phyloP scores from a whole-genome alignment of 1,284 basidiomycete genomes.

The Cronartium quercuum region DNA sequence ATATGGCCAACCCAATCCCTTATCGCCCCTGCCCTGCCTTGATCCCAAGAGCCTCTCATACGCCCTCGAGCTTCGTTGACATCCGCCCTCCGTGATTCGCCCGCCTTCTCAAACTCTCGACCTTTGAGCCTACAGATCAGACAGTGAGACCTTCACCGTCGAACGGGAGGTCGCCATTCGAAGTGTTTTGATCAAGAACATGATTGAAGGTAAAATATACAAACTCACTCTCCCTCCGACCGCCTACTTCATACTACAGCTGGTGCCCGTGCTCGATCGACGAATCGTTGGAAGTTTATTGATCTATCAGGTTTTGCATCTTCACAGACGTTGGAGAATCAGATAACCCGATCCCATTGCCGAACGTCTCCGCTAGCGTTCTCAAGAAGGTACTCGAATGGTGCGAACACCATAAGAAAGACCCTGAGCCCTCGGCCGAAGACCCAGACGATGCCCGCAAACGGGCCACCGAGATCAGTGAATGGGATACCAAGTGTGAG shows the following conservation, averaged over 20 bases:
- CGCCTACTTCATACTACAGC: not conserved
- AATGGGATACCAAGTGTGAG: constrained; percentile 85
- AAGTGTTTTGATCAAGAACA: constrained; percentile 95
- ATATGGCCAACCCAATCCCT: not conserved
- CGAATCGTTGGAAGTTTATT: not conserved
- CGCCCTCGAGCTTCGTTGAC: too few species aligned
- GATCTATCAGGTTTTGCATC: constrained; percentile 5
- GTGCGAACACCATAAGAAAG: constrained; percentile 96
- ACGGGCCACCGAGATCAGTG: constrained; percentile 92
- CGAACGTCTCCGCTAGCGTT: constrained; percentile 92
- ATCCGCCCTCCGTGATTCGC: not conserved
- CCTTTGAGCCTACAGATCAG: constrained; percentile 55
- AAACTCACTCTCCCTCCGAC: constrained; percentile 40
- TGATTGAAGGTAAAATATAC: constrained; percentile 77
- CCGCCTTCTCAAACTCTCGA: not conserved
- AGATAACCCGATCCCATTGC: constrained; percentile 82
- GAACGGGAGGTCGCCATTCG: constrained; percentile 93
- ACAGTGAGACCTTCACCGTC: constrained; percentile 89
- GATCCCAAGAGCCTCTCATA: not conserved
- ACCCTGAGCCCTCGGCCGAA: constrained; percentile 76
- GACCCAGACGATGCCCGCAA: constrained; percentile 76
- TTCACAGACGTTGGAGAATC: constrained; percentile 79
- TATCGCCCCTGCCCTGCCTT: not conserved
- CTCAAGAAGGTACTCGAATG: constrained; percentile 98
- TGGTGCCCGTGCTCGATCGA: not conserved